Percentiles rank a stretch among this genome's conserved stretches.
Evolutionary conservation across 2,329 filamentous ascomycete species (phyloP).

Genomic region (Fusarium sp.): DNA sequence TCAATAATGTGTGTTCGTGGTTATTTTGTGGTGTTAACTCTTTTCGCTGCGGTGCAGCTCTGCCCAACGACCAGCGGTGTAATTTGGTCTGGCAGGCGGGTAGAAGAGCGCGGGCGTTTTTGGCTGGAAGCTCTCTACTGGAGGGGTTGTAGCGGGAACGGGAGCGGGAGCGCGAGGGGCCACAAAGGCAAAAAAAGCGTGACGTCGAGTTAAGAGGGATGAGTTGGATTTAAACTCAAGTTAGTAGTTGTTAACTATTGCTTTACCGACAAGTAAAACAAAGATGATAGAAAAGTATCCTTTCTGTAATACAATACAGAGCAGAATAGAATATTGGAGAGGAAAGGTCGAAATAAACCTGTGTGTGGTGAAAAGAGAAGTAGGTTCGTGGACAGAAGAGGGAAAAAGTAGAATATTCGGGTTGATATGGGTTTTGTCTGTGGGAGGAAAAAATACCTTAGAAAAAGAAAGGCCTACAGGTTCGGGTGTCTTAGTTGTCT

Average conservation of each 20-base stretch:
- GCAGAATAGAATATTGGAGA: constrained; percentile 17
- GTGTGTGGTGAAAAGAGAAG: constrained; percentile 44
- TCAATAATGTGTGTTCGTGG: constrained; percentile 32
- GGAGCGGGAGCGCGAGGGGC: constrained; percentile 44
- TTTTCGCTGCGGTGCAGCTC: constrained; percentile 47
- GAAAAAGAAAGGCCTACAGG: constrained; percentile 38
- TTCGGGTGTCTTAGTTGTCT: constrained; percentile 31
- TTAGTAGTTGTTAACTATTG: constrained; percentile 20
- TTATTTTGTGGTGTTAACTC: constrained; percentile 39
- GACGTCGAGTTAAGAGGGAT: constrained; percentile 31
- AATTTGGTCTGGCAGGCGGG: constrained; percentile 45
- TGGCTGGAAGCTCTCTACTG: constrained; percentile 37
- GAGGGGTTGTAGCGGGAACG: constrained; percentile 40
- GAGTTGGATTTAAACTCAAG: constrained; percentile 17
- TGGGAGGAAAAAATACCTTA: constrained; percentile 44
- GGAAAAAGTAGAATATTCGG: constrained; percentile 47
- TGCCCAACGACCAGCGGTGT: constrained; percentile 47
- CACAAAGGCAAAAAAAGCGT: constrained; percentile 36
- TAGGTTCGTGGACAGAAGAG: constrained; percentile 37
- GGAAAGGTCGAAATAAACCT: constrained; percentile 34
- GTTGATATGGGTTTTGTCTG: constrained; percentile 49
- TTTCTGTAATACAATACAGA: constrained; percentile 16
- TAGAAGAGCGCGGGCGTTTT: constrained; percentile 41
- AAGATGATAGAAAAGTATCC: constrained; percentile 8
- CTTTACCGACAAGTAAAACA: constrained; percentile 22